These are phyloP conservation scores for Gnomoniopsis sp. DNA, from an alignment of 2,329 filamentous ascomycete genomes.

Conservation along the genomic window DNA sequence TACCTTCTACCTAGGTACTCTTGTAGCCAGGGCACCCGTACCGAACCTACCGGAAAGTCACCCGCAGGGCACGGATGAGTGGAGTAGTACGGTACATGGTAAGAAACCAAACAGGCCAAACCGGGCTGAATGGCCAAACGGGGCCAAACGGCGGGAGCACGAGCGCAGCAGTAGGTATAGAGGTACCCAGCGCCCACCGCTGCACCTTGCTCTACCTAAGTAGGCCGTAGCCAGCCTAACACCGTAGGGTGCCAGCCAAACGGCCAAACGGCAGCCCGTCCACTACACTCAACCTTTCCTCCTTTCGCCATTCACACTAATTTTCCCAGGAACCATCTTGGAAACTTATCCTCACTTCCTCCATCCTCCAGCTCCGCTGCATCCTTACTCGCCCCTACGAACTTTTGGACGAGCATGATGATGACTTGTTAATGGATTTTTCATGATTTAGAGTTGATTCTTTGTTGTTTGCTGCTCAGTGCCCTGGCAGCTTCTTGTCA, in stretches of 20 bases:
- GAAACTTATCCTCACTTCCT: not conserved
- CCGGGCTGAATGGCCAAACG: too few relatives aligned
- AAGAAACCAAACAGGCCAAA: not conserved
- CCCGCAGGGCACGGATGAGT: not conserved
- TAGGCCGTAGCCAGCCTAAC: too few relatives aligned
- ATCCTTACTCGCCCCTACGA: not conserved
- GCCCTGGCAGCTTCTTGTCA: not conserved
- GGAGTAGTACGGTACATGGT: not conserved
- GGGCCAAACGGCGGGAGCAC: not conserved
- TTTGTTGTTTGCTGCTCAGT: not conserved
- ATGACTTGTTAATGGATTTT: conserved; percentile 13
- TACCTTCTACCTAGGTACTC: too few relatives aligned
- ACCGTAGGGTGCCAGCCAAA: not conserved
- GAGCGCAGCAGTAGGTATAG: not conserved
- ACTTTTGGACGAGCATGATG: conserved; percentile 6
- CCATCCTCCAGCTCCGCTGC: not conserved
- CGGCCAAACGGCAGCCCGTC: not conserved
- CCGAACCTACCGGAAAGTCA: not conserved
- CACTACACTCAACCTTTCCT: not conserved
- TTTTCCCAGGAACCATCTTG: not conserved
- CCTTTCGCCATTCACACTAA: not conserved
- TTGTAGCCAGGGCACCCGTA: too few relatives aligned
- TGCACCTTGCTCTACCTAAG: too few relatives aligned
- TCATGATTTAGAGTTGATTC: conserved; percentile 13
- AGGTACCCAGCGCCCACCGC: not conserved